These are phyloP conservation scores for Stagonosporopsis tanaceti DNA, from an alignment of 2,329 filamentous ascomycete genomes.

Conservation along the genomic window DNA sequence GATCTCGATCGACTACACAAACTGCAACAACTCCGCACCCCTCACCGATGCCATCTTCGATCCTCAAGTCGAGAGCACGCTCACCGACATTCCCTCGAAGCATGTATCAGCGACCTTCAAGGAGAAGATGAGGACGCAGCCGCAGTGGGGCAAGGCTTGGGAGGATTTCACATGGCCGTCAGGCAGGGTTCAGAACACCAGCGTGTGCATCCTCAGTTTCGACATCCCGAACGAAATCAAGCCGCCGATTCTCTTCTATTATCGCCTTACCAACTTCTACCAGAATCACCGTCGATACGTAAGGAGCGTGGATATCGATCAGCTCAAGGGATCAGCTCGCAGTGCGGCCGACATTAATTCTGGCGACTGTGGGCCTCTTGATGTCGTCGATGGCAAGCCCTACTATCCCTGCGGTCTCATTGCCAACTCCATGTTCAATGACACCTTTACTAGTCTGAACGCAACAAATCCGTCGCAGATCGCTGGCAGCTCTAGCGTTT, in stretches of 20 bases:
- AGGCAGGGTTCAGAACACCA: slow-evolving; percentile 44
- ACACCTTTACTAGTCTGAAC: slow-evolving; percentile 76
- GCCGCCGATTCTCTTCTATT: slow-evolving; percentile 90
- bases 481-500: slow-evolving; percentile 57
- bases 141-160: slow-evolving; percentile 44
- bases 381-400: slow-evolving; percentile 60
- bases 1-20: slow-evolving; percentile 87
- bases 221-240: slow-evolving; percentile 79
- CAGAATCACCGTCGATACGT: slow-evolving; percentile 98
- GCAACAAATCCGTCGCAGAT: slow-evolving; percentile 62
- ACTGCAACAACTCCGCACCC: slow-evolving; percentile 70
- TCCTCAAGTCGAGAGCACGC: slow-evolving; percentile 36
- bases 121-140: slow-evolving; percentile 49
- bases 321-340: slow-evolving; percentile 77
- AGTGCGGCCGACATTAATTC: slow-evolving; percentile 66
- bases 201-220: slow-evolving; percentile 77
- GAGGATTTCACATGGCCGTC: slow-evolving; percentile 49
- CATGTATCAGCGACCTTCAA: slow-evolving; percentile 77
- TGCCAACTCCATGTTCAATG: slow-evolving; percentile 97
- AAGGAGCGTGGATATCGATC: slow-evolving; percentile 82
- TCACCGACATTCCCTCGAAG: slow-evolving; percentile 62
- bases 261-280: slow-evolving; percentile 96
- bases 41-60: slow-evolving; percentile 27
- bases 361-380: slow-evolving; percentile 80
- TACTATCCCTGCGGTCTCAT: slow-evolving; percentile 97